Conservation (phyloP, 2,329 filamentous ascomycete species). For the Ilyonectria sp. region DNA sequence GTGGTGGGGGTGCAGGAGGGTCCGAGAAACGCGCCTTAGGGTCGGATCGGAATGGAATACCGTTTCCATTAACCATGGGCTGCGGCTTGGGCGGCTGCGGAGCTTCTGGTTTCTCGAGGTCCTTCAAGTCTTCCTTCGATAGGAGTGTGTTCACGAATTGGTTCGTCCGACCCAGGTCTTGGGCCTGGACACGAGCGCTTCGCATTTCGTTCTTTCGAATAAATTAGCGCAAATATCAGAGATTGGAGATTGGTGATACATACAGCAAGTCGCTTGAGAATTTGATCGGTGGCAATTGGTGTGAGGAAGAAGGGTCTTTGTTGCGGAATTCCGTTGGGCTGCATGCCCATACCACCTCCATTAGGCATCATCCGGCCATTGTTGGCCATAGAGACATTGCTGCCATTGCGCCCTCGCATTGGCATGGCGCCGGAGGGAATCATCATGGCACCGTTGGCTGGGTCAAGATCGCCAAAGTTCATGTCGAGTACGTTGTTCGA, state of each 20-base stretch:
- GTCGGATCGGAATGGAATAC: conserved; percentile 75
- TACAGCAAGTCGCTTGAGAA: conserved; percentile 77
- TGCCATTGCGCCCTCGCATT: conserved; percentile 78
- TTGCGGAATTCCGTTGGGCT: conserved; percentile 74
- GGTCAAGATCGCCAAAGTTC: conserved; percentile 93
- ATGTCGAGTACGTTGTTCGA: conserved; percentile 86
- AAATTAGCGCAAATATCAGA: conserved; percentile 40
- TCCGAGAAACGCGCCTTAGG: conserved; percentile 90
- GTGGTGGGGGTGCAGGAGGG: conserved; percentile 92
- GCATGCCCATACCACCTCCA: conserved; percentile 61
- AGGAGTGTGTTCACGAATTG: conserved; percentile 86
- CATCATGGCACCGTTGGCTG: conserved; percentile 81
- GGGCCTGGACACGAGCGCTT: conserved; percentile 87
- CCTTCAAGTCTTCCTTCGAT: conserved; percentile 77
- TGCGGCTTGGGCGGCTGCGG: conserved; percentile 64
- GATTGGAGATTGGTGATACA: conserved; percentile 29
- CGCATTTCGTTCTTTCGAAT: conserved; percentile 85
- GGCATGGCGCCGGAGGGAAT: conserved; percentile 79
- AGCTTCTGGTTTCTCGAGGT: conserved; percentile 66
- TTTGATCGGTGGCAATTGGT: conserved; percentile 93
- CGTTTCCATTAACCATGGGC: conserved; percentile 66
- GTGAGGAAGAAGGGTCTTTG: conserved; percentile 89
- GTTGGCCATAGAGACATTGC: conserved; percentile 73
- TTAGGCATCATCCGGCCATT: conserved; percentile 74
- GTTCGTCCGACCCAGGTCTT: conserved; percentile 86